Percentiles rank a stretch among this genome's conserved stretches.
These are phyloP conservation scores for Oemleria cerasiformis DNA, from an alignment of 306 rosid species.

Conservation along the genomic window DNA sequence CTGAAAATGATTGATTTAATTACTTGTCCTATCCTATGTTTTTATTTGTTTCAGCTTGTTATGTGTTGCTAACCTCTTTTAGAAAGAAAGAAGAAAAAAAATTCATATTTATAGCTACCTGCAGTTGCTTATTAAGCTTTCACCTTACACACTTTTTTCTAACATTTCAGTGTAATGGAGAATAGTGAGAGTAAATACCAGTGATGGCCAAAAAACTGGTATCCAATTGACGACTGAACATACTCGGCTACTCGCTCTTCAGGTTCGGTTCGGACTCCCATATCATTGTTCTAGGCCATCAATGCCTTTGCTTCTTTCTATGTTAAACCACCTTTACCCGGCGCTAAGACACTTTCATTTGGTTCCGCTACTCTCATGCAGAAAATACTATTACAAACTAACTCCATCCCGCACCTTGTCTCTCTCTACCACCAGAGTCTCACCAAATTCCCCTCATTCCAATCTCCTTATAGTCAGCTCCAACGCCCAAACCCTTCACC, in stretches of 20 bases:
- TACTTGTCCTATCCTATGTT: too few relatives aligned
- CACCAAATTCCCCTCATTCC: conserved; percentile 24
- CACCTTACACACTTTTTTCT: neutral
- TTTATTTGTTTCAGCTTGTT: too few relatives aligned
- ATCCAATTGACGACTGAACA: too few relatives aligned
- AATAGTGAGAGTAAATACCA: neutral
- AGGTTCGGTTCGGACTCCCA: neutral
- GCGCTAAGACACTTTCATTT: conserved; percentile 24
- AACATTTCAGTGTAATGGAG: neutral
- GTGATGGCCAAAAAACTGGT: neutral
- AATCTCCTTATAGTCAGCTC: conserved; percentile 50
- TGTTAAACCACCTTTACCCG: conserved; percentile 30
- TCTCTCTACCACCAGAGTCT: conserved; percentile 8
- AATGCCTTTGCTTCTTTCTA: conserved; percentile 15
- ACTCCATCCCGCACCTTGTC: neutral
- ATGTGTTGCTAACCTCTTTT: too few relatives aligned
- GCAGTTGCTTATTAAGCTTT: neutral
- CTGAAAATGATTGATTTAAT: too few relatives aligned
- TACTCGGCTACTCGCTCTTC: neutral
- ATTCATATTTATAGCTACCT: neutral
- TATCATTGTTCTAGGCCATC: neutral
- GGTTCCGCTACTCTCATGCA: conserved; percentile 12
- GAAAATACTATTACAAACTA: neutral
- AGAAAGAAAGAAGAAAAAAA: neutral
- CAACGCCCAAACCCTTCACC: conserved; percentile 41